A percentile compares a stretch with the other conserved stretches of the same genome.
Conservation (phyloP, 306 rosid genomes). For the Glycyrrhiza uralensis region DNA sequence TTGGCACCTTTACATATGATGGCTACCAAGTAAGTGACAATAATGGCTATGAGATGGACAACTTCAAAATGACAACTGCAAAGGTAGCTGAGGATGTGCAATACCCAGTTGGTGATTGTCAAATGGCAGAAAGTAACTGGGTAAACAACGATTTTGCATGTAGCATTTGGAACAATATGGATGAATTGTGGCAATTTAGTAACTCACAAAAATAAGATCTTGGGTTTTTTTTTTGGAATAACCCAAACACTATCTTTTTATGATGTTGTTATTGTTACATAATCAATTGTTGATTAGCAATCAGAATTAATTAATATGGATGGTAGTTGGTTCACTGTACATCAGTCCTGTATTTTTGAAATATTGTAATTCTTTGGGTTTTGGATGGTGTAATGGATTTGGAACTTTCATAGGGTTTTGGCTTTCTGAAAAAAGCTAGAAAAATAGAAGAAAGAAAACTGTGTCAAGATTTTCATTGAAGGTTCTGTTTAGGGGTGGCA, state of each 20-base stretch:
- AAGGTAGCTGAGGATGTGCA: slow-evolving; percentile 25
- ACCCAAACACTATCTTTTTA: slow-evolving; percentile 20
- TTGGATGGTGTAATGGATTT: too few relatives aligned
- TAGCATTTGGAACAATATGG: slow-evolving; percentile 44
- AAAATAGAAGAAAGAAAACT: too few relatives aligned
- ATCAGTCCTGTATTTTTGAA: not conserved
- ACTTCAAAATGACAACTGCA: slow-evolving; percentile 16
- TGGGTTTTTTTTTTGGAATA: slow-evolving; percentile 29
- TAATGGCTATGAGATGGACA: slow-evolving; percentile 36
- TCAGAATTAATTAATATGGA: not conserved
- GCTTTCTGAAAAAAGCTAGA: too few relatives aligned
- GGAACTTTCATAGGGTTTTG: too few relatives aligned
- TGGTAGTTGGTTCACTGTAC: slow-evolving; percentile 5
- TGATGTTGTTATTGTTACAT: not conserved
- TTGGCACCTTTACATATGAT: slow-evolving; percentile 20
- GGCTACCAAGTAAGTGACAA: slow-evolving; percentile 24
- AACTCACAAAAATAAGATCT: slow-evolving; percentile 13
- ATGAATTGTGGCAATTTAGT: slow-evolving; percentile 46
- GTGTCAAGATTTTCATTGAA: too few relatives aligned
- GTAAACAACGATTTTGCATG: slow-evolving; percentile 37
- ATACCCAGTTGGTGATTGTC: slow-evolving; percentile 35
- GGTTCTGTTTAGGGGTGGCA: too few relatives aligned
- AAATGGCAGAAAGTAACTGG: slow-evolving; percentile 42
- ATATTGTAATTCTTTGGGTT: too few relatives aligned
- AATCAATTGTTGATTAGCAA: slow-evolving; percentile 18